A percentile compares a stretch with the other conserved stretches of the same genome.
phyloP scores from a whole-genome alignment of 768 basidiomycete genomes.

The Boletales sp. region DNA sequence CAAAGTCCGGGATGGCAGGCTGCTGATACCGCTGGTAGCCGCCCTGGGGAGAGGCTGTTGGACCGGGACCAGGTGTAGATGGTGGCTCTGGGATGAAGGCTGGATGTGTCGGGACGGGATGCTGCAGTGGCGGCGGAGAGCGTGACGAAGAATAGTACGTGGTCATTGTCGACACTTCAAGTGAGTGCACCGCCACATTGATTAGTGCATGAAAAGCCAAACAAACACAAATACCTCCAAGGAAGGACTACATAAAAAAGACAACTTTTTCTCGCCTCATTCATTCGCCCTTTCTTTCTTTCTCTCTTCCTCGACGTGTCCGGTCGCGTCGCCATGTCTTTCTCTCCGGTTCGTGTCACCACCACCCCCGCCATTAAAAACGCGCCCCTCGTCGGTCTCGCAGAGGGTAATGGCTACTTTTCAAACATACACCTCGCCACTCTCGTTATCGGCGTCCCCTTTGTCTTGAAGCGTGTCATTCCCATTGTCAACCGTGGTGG shows the following conservation, averaged over 20 bases:
- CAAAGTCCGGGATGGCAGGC: conserved; percentile 44
- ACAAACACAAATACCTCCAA: conserved; percentile 17
- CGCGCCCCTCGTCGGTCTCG: conserved; percentile 76
- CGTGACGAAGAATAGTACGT: conserved; percentile 36
- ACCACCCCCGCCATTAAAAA: conserved; percentile 77
- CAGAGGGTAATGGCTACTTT: conserved; percentile 84
- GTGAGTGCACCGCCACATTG: no score
- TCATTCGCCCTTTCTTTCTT: neutral
- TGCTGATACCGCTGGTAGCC: conserved; percentile 36
- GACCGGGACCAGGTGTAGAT: conserved; percentile 63
- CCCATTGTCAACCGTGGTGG: conserved; percentile 84
- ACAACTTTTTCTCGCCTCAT: neutral
- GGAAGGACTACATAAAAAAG: conserved; percentile 16
- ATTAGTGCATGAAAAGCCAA: no score
- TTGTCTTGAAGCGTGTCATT: conserved; percentile 74
- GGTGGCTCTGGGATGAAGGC: conserved; percentile 83
- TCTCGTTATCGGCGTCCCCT: conserved; percentile 77
- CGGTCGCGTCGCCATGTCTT: conserved; percentile 34
- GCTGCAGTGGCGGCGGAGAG: conserved; percentile 79
- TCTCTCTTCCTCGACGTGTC: conserved; percentile 5
- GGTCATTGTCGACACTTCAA: conserved; percentile 11
- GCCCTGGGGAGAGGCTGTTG: conserved; percentile 55
- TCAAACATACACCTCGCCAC: conserved; percentile 76
- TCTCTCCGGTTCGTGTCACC: conserved; percentile 56
- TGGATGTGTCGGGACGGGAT: conserved; percentile 86